Base-by-base conservation (phyloP, 208 protist species). In the Sergeia podlipaevii region DNA sequence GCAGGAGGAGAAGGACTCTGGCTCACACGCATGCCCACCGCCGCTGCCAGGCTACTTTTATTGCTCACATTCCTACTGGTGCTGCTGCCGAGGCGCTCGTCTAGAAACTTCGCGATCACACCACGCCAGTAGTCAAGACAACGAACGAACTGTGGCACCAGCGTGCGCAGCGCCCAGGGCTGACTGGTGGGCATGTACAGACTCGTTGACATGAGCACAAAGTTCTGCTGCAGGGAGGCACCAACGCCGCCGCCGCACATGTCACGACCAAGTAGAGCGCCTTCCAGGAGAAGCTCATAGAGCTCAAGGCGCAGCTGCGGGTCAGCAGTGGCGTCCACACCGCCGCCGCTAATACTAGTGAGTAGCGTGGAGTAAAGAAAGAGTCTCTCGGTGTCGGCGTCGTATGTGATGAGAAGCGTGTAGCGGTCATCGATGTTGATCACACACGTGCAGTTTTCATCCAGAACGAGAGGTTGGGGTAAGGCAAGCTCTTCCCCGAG, bases 221-320 rank as follows among this genome's bases (percentile, higher is more conserved):
- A 87, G 52, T 84, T 74, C 41, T 86, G 67, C 32, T 84, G 74
- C 23, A 89, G 6, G 8, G 85, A 89, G 3, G 76, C 70, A 6
- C 80, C 73, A 28, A 89, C 67, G 41, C 80, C 80, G 30, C 85
- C 84, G 34, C 80, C 80, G 54, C 69, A 73, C 74, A 83, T 84
- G 17, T 87, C 74, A 8, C 85, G 63, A 3, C 85, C 85, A 0
- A 88, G 68, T 33, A 89, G 51, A 1, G 74, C 61, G n/a, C 68
- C 77, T 50, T 92, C 85, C 13, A 92, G 65, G 0, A 92, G 67
- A 43, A 78, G 76, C 51, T 88, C 77, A 53, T 87, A 92, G 10
- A 92, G 48, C 21, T 52, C 38, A 36, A 89, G 56, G 26, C 65
- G 50, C 2, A 76, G 23, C 20, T n/a, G 26, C n/a, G 70, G 32